phyloP scores from a whole-genome alignment of 768 basidiomycete genomes.

The Suillus clintonianus region DNA sequence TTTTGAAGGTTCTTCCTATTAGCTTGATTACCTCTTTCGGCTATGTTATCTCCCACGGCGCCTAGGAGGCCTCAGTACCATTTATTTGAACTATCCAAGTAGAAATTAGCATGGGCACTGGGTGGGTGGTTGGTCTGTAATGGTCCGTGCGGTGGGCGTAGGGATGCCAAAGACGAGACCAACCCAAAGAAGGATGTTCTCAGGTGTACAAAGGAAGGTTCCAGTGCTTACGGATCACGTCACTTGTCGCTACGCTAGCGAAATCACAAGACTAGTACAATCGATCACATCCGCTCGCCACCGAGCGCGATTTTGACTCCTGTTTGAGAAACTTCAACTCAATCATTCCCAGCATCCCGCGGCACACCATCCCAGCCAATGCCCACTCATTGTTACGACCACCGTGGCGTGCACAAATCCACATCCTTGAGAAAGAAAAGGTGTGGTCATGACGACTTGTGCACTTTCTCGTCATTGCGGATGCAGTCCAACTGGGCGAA shows the following conservation, averaged over 20 bases:
- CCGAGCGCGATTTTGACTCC: neutral
- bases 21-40: conserved; percentile 8
- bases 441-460: no score
- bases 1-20: conserved; percentile 15
- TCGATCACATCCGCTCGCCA: conserved; percentile 25
- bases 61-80: neutral
- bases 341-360: no score
- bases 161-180: conserved; percentile 4
- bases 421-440: no score
- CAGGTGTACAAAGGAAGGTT: conserved; percentile 7
- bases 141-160: conserved; percentile 32
- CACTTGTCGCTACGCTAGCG: conserved; percentile 22
- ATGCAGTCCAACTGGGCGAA: no score
- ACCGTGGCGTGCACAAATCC: no score
- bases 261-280: conserved; percentile 13
- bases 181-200: conserved; percentile 15
- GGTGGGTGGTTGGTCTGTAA: neutral
- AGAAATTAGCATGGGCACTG: neutral
- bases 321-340: no score
- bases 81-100: neutral
- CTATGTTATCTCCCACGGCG: conserved; percentile 10
- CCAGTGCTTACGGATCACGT: conserved; percentile 34
- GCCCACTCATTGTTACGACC: no score
- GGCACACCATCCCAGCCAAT: no score
- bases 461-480: no score